These are phyloP conservation scores for Nepenthes mirabilis DNA, from an alignment of 148 eudicot species.

Conservation along the genomic window DNA sequence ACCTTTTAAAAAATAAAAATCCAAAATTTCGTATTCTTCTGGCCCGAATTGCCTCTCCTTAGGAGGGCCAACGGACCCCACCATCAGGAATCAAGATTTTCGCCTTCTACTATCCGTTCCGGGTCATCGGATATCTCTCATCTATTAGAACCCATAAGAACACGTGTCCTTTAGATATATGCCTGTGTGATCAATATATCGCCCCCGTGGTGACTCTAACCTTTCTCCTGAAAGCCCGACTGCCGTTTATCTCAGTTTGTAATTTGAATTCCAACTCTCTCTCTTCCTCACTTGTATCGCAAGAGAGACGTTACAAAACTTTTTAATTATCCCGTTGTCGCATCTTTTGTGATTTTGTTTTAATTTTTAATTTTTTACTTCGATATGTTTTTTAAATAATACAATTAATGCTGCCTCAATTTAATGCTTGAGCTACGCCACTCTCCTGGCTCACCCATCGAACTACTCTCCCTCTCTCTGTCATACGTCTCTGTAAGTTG, in stretches of 20 bases:
- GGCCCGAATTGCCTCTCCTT: no score
- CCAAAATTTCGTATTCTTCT: no score
- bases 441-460: background rate
- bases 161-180: no score
- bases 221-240: slow-evolving; percentile 1
- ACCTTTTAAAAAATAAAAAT: no score
- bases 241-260: slow-evolving; percentile 20
- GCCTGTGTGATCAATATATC: no score
- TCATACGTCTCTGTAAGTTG: background rate
- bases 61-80: no score
- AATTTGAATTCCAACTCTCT: slow-evolving; percentile 38
- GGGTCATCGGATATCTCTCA: no score
- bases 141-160: no score
- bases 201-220: background rate
- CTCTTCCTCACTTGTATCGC: slow-evolving; percentile 8
- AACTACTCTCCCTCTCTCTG: background rate
- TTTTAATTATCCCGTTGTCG: slow-evolving; percentile 16
- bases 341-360: slow-evolving; percentile 9
- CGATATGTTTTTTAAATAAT: background rate
- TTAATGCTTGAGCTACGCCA: slow-evolving; percentile 27
- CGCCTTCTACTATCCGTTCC: no score
- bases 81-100: no score
- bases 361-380: background rate
- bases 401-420: slow-evolving; percentile 12
- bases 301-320: slow-evolving; percentile 55